phyloP scores from a whole-genome alignment of 176 grass and related monocot genomes.

The Ensete ventricosum region DNA sequence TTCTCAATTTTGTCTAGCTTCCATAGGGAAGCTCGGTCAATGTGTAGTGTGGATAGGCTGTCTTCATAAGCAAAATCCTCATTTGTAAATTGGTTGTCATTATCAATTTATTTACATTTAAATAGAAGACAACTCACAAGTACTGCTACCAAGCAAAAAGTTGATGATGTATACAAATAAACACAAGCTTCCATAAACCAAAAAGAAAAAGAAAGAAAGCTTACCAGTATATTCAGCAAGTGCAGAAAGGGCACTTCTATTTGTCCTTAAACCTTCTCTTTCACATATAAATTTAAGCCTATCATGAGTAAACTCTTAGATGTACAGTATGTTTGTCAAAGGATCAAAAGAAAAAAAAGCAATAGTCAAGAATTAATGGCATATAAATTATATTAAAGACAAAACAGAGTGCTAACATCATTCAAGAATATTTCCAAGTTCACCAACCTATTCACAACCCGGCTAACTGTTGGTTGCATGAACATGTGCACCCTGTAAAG shows the following conservation, averaged over 20 bases:
- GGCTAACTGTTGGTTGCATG: conserved; percentile 69
- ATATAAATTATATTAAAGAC: conserved; percentile 5
- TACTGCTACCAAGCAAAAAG: not conserved
- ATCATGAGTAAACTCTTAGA: conserved; percentile 9
- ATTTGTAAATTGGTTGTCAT: not conserved
- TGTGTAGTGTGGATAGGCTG: not conserved
- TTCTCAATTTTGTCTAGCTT: too few species aligned
- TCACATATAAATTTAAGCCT: conserved; percentile 94
- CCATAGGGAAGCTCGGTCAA: not conserved
- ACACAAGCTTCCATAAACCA: not conserved
- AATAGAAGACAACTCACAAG: not conserved
- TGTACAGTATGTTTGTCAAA: not conserved
- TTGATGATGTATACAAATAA: not conserved
- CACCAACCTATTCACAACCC: conserved; percentile 80
- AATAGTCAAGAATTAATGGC: not conserved
- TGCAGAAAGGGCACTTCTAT: conserved; percentile 66
- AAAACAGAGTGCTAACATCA: not conserved
- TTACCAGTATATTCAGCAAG: conserved; percentile 89
- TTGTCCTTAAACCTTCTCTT: conserved; percentile 86
- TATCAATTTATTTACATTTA: not conserved
- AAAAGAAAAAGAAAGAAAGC: conserved; percentile 23
- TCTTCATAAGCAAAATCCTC: not conserved
- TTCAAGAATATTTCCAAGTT: conserved; percentile 11
- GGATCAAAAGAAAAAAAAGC: not conserved
- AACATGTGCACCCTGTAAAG: conserved; percentile 85